These are phyloP conservation scores for Wallacemonas rigidus DNA, from an alignment of 208 protist species.

Conservation along the genomic window DNA sequence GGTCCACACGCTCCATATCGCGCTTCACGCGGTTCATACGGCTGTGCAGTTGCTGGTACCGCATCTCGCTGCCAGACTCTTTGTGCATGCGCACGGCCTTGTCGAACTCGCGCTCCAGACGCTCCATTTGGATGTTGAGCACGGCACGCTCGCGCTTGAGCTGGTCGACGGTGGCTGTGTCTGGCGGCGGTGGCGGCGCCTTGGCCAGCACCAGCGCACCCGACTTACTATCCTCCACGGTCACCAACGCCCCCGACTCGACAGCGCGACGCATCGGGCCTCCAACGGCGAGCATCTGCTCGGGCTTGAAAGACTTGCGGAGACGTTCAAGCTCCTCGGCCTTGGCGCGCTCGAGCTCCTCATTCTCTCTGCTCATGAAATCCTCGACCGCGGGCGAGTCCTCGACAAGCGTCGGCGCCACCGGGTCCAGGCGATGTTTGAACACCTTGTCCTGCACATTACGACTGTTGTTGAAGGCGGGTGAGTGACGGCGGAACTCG, in stretches of 20 bases:
- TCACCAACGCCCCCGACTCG: constrained; percentile 10
- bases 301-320: constrained; percentile 10
- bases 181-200: constrained; percentile 15
- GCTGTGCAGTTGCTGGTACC: constrained; percentile 45
- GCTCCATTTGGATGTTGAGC: constrained; percentile 48
- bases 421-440: constrained; percentile 12
- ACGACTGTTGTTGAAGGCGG: constrained; percentile 32
- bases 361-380: constrained; percentile 40
- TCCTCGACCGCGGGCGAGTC: constrained; percentile 30
- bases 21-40: constrained; percentile 46
- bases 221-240: constrained; percentile 8
- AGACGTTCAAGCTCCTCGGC: constrained; percentile 22
- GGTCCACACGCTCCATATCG: constrained; percentile 48
- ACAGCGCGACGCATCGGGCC: constrained; percentile 12
- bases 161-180: constrained; percentile 42
- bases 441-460: constrained; percentile 35
- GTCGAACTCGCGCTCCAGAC: constrained; percentile 46
- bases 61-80: constrained; percentile 45
- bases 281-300: constrained; percentile 17
- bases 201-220: constrained; percentile 17
- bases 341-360: constrained; percentile 25
- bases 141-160: constrained; percentile 33
- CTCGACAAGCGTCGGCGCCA: constrained; percentile 22
- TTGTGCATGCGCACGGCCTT: constrained; percentile 22
- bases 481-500: constrained; percentile 20